phyloP scores from a whole-genome alignment of 495 filamentous ascomycete species.

The Aspergillus bridgeri region DNA sequence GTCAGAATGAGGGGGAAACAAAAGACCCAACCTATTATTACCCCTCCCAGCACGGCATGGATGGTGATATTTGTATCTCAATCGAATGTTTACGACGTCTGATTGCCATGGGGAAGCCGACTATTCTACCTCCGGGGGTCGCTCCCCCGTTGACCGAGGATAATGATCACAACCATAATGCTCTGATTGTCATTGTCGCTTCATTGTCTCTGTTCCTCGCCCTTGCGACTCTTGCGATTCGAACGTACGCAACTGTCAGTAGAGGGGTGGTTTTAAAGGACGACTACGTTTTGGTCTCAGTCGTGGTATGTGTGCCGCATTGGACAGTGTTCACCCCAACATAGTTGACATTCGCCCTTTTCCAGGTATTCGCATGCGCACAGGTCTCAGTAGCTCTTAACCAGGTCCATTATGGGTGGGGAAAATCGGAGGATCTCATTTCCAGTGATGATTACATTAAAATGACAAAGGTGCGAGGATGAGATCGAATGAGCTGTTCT shows the following conservation, averaged over 20 bases:
- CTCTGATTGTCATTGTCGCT: conserved; percentile 26
- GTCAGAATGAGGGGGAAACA: too few species aligned
- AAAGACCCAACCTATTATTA: too few species aligned
- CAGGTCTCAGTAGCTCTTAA: conserved; percentile 11
- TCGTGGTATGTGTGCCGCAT: conserved; percentile 25
- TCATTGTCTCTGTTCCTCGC: conserved; percentile 21
- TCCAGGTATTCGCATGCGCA: conserved; percentile 12
- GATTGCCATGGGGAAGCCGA: too few species aligned
- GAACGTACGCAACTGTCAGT: conserved; percentile 17
- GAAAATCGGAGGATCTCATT: conserved; percentile 2
- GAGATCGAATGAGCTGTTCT: too few species aligned
- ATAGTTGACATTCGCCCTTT: background rate
- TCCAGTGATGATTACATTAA: background rate
- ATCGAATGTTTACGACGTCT: background rate
- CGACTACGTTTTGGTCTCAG: conserved; percentile 20
- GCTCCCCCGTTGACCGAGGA: conserved; percentile 23
- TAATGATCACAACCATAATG: conserved; percentile 27
- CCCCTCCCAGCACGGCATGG: too few species aligned
- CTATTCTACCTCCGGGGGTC: conserved; percentile 12
- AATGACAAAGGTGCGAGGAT: background rate
- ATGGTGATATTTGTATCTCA: too few species aligned
- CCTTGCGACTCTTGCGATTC: conserved; percentile 17
- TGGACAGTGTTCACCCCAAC: too few species aligned
- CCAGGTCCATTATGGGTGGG: conserved; percentile 22
- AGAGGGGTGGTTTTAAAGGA: conserved; percentile 16